These are phyloP conservation scores for Chloranthus sessilifolius DNA, from an alignment of 164 flowering plant genomes.

Conservation along the genomic window DNA sequence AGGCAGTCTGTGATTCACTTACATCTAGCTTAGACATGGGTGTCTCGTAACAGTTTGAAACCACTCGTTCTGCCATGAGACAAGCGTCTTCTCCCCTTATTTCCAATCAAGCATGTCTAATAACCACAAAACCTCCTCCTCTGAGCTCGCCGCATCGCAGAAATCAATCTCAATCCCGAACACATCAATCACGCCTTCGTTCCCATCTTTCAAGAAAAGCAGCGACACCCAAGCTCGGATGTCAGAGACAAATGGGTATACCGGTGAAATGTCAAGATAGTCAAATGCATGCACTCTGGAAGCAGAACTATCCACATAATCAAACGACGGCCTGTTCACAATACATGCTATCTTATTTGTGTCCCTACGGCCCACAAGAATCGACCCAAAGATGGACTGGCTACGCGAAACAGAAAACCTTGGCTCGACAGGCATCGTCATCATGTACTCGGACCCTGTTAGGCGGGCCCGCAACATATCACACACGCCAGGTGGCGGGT, in stretches of 20 bases:
- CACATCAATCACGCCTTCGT: slow-evolving; percentile 61
- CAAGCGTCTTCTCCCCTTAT: too few species aligned
- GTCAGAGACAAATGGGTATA: slow-evolving; percentile 60
- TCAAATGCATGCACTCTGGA: slow-evolving; percentile 78
- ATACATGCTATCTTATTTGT: slow-evolving; percentile 61
- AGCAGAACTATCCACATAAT: slow-evolving; percentile 65
- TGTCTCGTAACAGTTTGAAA: too few species aligned
- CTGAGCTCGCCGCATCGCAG: slow-evolving; percentile 72
- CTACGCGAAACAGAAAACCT: slow-evolving; percentile 45
- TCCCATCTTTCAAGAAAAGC: slow-evolving; percentile 62
- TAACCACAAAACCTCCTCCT: slow-evolving; percentile 82
- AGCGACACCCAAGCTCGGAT: slow-evolving; percentile 84
- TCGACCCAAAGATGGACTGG: slow-evolving; percentile 56
- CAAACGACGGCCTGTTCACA: slow-evolving; percentile 59
- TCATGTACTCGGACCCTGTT: slow-evolving; percentile 65
- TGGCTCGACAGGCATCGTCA: slow-evolving; percentile 66
- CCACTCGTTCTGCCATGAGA: too few species aligned
- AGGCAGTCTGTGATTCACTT: too few species aligned
- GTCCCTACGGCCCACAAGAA: slow-evolving; percentile 74
- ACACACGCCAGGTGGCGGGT: slow-evolving; percentile 47
- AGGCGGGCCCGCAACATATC: slow-evolving; percentile 45
- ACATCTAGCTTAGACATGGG: too few species aligned
- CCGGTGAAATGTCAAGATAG: slow-evolving; percentile 77
- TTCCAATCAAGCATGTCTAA: slow-evolving; percentile 91
- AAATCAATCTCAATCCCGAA: slow-evolving; percentile 87